Evolutionary conservation across 2,329 filamentous ascomycete species (phyloP), one percentile per base, ranked within the genome.

Genomic region (Neoascochyta sp.): DNA sequence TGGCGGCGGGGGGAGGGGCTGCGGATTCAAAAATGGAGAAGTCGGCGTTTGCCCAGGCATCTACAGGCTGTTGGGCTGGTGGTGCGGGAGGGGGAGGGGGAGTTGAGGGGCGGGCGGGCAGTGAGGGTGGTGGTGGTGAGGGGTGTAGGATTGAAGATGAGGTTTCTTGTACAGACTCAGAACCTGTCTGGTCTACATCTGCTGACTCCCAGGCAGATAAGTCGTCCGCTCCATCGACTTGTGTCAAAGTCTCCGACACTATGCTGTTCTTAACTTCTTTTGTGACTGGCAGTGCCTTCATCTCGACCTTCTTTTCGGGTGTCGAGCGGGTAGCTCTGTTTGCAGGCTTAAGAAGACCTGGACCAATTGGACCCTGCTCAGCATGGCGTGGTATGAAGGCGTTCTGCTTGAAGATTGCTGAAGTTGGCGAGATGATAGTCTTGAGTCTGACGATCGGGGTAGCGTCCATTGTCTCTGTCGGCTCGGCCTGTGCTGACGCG

Each of bases 381-480:
- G 32, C 39, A 25, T 37, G 24, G 9, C 45, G 26, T 2, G 58
- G 57, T 9, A 60, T 36, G 12, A 55, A 60, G 19, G 32, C 44
- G 15, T 55, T 55, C 3, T 38, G 29, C 6, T 50, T 48, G 37
- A 59, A 61, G n/a, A 48, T 21, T 1, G 57, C 49, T 9, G 59
- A 55, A 10, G 59, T 60, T 16, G 59, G 59, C 14, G 57, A 62
- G 7, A 62, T 52, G 4, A 46, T 50, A 12, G 48, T 50, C 28
- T 44, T 41, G 10, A 62, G 36, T n/a, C 57, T 53, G 16, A 59
- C 54, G 6, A 61, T 58, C 5, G 50, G 47, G 18, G 53, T 37
- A 4, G 54, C 50, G 29, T 56, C 38, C 34, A 48, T 49, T 2
- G 53, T 36, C 9, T 49, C 46, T 7, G 32, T 22, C 24, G 44